Base-by-base conservation (phyloP, 108 stramenopile species). In the Skeletonema marinoi region DNA sequence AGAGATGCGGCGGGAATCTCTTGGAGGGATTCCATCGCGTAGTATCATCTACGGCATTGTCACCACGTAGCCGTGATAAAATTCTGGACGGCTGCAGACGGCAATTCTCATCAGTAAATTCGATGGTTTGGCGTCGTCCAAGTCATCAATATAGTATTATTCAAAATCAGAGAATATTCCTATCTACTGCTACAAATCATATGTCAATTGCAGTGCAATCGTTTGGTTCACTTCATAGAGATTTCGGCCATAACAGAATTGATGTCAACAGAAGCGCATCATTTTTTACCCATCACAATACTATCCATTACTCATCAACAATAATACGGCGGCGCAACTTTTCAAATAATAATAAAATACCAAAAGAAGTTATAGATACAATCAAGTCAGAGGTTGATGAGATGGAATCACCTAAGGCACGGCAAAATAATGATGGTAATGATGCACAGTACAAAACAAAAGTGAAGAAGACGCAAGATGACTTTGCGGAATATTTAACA, bases 361-460 rank as follows among this genome's bases (percentile, higher is more conserved):
- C 73, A 65, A 74, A 65, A 65, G 64, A 65, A 65, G 63, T 54
- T 3, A 48, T 75, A 9, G 66, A 66, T 25, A 59, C 74, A 29
- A 66, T 75, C 32, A 75, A 75, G n/a, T 75, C 74, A 32, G 74
- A 75, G 66, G 74, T 75, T 17, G 66, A 75, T 67, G 74, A 75
- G 42, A 60, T 75, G 65, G 74, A 67, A 75, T 44, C 74, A 30
- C 59, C 66, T 35, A n/a, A 25, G 25, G 25, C 60, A 33, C 54
- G 54, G 7, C 8, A 56, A 25, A 25, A 29, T 51, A 51, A 51
- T 56, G 21, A 56, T 2, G 19, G 9, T 1, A 56, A 17, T 29
- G 17, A 29, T 25, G 1, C 54, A 46, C 3, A 11, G 11, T 30
- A 14, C 64, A 36, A 2, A 10, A n/a, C 41, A 38, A 30, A 41